These are phyloP conservation scores for Didymella segeticola DNA, from an alignment of 2,329 filamentous ascomycete genomes.

Conservation along the genomic window DNA sequence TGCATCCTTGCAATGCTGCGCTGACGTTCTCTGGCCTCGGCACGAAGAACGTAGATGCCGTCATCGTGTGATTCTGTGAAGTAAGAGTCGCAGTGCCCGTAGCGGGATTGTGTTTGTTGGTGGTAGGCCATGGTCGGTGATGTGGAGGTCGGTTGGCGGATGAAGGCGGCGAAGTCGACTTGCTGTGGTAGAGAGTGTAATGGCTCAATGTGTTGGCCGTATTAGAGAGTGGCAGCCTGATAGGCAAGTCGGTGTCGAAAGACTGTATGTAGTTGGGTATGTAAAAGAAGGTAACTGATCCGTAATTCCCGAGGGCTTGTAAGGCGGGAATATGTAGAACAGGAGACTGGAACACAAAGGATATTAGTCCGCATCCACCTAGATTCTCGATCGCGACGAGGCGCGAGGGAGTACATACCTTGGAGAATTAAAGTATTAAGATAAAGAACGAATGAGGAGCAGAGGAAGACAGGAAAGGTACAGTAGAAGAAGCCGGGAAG, in stretches of 20 bases:
- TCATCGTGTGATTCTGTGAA: constrained; percentile 70
- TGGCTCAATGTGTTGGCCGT: constrained; percentile 47
- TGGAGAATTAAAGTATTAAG: constrained; percentile 57
- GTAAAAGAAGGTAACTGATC: constrained; percentile 51
- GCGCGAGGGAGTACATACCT: constrained; percentile 49
- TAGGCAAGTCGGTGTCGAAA: constrained; percentile 53
- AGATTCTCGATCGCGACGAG: constrained; percentile 23
- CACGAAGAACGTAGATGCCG: constrained; percentile 60
- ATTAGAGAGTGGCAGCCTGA: constrained; percentile 61
- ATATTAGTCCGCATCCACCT: constrained; percentile 24
- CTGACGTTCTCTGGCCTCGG: constrained; percentile 76
- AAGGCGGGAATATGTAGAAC: constrained; percentile 41
- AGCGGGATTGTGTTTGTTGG: constrained; percentile 58
- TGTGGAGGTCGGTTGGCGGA: constrained; percentile 52
- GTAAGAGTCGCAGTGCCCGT: constrained; percentile 71
- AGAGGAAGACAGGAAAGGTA: constrained; percentile 44
- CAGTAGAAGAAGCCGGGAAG: constrained; percentile 41
- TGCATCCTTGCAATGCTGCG: constrained; percentile 80
- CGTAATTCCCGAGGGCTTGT: constrained; percentile 44
- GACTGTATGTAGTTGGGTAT: constrained; percentile 67
- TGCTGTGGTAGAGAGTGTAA: constrained; percentile 49
- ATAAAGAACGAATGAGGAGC: constrained; percentile 48
- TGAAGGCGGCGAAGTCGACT: constrained; percentile 33
- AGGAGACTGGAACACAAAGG: constrained; percentile 42
- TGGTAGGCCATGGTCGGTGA: constrained; percentile 63